These are phyloP conservation scores for Gracilaria vermiculophylla DNA, from an alignment of 23 red algal species.

Conservation along the genomic window DNA sequence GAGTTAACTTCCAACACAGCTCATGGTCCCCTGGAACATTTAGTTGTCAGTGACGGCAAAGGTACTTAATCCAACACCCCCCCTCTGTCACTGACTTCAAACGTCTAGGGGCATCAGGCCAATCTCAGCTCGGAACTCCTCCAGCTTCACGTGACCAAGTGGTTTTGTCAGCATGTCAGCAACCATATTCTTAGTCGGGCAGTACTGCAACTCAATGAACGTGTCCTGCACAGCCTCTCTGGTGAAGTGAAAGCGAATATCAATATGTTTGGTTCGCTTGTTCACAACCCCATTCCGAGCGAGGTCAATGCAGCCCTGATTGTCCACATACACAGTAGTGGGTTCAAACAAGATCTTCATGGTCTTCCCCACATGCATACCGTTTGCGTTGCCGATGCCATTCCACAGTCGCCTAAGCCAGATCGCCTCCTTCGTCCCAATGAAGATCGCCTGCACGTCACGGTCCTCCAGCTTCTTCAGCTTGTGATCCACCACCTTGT, in stretches of 20 bases:
- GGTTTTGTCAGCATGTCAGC: slow-evolving; percentile 24
- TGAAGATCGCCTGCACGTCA: too few species aligned
- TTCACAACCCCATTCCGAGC: slow-evolving; percentile 4
- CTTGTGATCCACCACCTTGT: too few species aligned
- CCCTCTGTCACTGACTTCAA: too few species aligned
- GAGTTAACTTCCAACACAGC: background rate
- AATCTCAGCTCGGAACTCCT: slow-evolving; percentile 16
- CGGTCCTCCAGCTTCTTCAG: too few species aligned
- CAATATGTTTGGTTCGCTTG: slow-evolving; percentile 29
- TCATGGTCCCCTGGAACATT: too few species aligned
- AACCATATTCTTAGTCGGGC: background rate
- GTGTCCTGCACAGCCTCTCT: background rate
- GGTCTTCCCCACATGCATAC: background rate
- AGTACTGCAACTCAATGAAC: slow-evolving; percentile 6
- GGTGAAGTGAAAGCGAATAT: slow-evolving; percentile 6
- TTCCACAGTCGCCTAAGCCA: slow-evolving; percentile 27
- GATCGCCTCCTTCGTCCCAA: slow-evolving; percentile 7
- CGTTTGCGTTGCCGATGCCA: background rate
- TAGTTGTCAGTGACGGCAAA: too few species aligned
- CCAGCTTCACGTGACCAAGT: slow-evolving; percentile 4
- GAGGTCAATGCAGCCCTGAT: slow-evolving; percentile 18
- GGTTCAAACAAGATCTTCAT: background rate
- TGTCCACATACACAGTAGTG: slow-evolving; percentile 15
- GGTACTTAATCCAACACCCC: too few species aligned
- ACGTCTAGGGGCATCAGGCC: background rate